Base-by-base conservation (phyloP, 345 rosid genomes). In the Euphorbia pulcherrima region DNA sequence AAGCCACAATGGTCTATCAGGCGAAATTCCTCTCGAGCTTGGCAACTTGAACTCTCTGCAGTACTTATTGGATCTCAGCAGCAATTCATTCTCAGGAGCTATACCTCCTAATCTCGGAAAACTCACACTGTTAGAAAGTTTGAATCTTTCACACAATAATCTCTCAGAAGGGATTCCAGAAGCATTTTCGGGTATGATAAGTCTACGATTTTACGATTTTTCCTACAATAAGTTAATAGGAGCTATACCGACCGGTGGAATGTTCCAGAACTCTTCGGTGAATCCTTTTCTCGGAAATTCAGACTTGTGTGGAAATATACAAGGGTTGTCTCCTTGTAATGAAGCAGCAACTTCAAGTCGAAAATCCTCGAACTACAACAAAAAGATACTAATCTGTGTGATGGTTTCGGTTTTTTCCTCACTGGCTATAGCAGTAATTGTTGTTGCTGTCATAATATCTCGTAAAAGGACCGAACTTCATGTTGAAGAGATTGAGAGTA, bases 181-280 rank as follows among this genome's bases (percentile, higher is more conserved):
- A 28, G 51, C 80, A 18, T 51, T 88, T 1, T 84, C 95, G 10
- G 28, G 63, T 48, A 74, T 88, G 88, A 9, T 46, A 20, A 86
- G 89, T 72, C 81, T 88, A 27, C 11, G 6, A n/a, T 74, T 58
- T 18, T 60, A 58, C 8, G 95, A 88, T 69, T 85, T 88, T 74
- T 88, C 95, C 12, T 68, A 80, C 70, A 88, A 88, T 53, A 46
- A 77, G 56, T 75, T 88, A 50, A 69, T 77, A 0, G 95, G 95
- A 62, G 66, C 73, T 0, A 55, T 88, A 60, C 91, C 95, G 23
- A 75, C 69, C 5, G 75, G 60, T 68, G 39, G 64, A 57, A 55
- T 76, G 23, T 88, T 88, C 71, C 76, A 62, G 68, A 78, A 79
- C 66, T 80, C 84, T 8, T 71, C 83, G 8, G 72, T 60, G 29